Evolutionary conservation across 2,329 filamentous ascomycete genomes (phyloP), one percentile per base, ranked within the genome.

Genomic region (Rhynchosporium secalis): DNA sequence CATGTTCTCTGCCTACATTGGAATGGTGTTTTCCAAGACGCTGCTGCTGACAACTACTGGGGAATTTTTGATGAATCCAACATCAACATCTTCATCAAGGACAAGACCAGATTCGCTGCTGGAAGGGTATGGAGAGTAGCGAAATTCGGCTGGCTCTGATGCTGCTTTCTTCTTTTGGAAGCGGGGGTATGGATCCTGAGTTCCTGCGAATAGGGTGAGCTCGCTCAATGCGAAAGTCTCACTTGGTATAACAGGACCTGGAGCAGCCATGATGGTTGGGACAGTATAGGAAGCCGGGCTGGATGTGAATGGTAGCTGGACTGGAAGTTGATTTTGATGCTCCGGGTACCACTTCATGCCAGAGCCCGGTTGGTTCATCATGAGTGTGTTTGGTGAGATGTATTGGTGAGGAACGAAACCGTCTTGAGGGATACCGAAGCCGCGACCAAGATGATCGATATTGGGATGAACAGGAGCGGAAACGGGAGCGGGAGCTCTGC

Each of bases 311-410:
- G 60, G 40, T 51, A 56, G 58, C 20, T 54, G 45, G 9, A 54
- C 12, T 46, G 56, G 52, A n/a, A 55, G 15, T 26, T 48, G 55
- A 26, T 26, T 15, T 4, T 54, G 56, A 5, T 51, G 15, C 51
- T 65, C 43, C 0, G 65, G 58, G 46, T 69, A 68, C 65, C 66
- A 70, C 41, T 62, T 69, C 68, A 70, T 69, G 3, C 66, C 67
- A 4, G 63, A 49, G 29, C 66, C 66, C 40, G 60, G 51, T 31
- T 66, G 63, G 4, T 62, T 65, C 31, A 66, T 62, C 13, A 46
- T n/a, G 2, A 59, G 13, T 15, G 65, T 64, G 3, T 49, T 60
- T 6, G 51, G n/a, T 41, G 49, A 60, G 5, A 63, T 12, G 3
- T 48, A 52, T 13, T 62, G 54, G n/a, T 55, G 56, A 7, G 49